Evolutionary conservation across 2,329 filamentous ascomycete genomes (phyloP).

Genomic region (Colletotrichum eremochloae): DNA sequence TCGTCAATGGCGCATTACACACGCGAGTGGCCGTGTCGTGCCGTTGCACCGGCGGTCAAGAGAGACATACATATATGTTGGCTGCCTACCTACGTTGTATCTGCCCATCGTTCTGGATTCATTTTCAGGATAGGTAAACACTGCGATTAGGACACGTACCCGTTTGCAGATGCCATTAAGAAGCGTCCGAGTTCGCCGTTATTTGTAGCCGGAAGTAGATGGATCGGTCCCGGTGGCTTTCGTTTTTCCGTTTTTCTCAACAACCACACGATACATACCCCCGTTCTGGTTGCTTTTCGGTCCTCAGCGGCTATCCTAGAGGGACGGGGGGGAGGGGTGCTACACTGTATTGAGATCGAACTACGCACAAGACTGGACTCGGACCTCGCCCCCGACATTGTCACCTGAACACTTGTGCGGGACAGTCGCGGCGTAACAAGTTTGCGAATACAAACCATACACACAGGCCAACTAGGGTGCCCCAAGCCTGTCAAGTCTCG

Average conservation of each 20-base stretch:
- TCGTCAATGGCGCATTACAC: conserved; percentile 28
- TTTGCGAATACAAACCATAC: conserved; percentile 37
- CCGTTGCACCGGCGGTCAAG: conserved; percentile 25
- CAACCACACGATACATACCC: background rate
- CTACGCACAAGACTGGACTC: conserved; percentile 25
- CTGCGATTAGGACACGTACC: too few relatives aligned
- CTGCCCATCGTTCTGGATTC: background rate
- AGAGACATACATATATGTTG: background rate
- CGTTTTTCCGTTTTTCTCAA: background rate
- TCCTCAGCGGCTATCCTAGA: conserved; percentile 11
- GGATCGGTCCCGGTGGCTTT: background rate
- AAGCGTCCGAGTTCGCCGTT: background rate
- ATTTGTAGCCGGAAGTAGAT: background rate
- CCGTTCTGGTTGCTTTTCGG: background rate
- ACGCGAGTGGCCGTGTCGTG: conserved; percentile 31
- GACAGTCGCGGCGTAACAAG: conserved; percentile 36
- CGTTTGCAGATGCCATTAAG: background rate
- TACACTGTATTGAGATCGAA: conserved; percentile 4
- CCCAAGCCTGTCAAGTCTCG: conserved; percentile 6
- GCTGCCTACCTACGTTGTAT: conserved; percentile 7
- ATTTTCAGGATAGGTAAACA: background rate
- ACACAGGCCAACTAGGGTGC: conserved; percentile 22
- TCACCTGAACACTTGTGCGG: conserved; percentile 39
- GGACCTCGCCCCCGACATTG: conserved; percentile 31
- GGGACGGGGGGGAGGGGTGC: background rate